phyloP scores from a whole-genome alignment of 306 rosid genomes.

The Quercus parvula region DNA sequence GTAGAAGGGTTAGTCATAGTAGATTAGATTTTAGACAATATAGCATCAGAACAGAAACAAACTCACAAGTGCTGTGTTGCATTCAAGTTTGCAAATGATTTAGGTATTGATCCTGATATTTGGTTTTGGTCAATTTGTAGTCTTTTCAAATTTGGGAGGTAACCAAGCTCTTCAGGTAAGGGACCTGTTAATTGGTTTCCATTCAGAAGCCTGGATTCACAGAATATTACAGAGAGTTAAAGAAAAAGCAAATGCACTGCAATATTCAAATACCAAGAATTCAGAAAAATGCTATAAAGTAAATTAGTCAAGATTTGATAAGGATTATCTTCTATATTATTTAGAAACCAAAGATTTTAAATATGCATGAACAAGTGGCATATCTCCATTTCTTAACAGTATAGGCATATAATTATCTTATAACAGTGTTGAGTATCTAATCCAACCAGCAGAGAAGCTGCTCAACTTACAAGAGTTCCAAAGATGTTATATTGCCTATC shows the following conservation, averaged over 20 bases:
- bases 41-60: background rate
- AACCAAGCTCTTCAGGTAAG: constrained; percentile 49
- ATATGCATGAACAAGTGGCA: background rate
- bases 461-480: constrained; percentile 44
- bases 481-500: constrained; percentile 44
- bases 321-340: background rate
- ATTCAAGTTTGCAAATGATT: constrained; percentile 38
- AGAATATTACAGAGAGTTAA: background rate
- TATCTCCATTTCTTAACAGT: background rate
- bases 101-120: constrained; percentile 45
- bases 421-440: background rate
- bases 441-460: background rate
- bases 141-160: constrained; percentile 34
- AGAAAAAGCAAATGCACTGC: background rate
- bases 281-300: background rate
- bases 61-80: constrained; percentile 40
- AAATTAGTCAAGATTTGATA: background rate
- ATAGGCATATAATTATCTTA: background rate
- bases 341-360: too few species aligned
- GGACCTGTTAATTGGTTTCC: constrained; percentile 46
- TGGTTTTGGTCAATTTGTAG: constrained; percentile 46
- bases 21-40: background rate
- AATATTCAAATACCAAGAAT: background rate
- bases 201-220: constrained; percentile 42
- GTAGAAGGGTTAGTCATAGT: background rate